phyloP scores from a whole-genome alignment of 306 rosid genomes.

The Cucurbita maxima region DNA sequence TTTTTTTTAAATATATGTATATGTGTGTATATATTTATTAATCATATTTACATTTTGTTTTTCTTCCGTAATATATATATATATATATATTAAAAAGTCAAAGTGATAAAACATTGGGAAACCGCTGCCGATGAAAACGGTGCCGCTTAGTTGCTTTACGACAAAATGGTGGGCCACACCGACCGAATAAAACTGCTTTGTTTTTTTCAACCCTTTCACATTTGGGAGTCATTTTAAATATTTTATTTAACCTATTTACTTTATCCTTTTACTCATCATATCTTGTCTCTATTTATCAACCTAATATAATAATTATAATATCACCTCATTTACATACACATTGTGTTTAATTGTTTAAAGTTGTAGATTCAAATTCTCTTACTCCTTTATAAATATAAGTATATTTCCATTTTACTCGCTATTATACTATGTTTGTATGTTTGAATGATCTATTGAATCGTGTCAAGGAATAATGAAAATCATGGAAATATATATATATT shows the following conservation, averaged over 20 bases:
- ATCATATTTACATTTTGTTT: too few relatives aligned
- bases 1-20: too few relatives aligned
- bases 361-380: too few relatives aligned
- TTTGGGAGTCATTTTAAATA: background rate
- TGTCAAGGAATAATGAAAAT: too few relatives aligned
- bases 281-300: background rate
- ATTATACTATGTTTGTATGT: too few relatives aligned
- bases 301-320: background rate
- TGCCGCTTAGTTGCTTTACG: background rate
- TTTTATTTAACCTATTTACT: background rate
- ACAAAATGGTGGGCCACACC: background rate
- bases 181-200: background rate
- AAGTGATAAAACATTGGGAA: background rate
- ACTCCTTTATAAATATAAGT: too few relatives aligned
- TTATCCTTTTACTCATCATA: background rate
- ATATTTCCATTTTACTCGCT: background rate
- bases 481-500: too few relatives aligned
- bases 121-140: background rate
- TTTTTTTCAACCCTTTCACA: slow-evolving; percentile 2
- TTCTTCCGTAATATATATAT: too few relatives aligned
- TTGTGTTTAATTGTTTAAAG: background rate
- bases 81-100: background rate
- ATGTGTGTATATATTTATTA: too few relatives aligned
- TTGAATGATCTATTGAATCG: background rate
- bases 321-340: too few relatives aligned